phyloP scores from a whole-genome alignment of 1,284 basidiomycete species.

The Leccinum insigne region DNA sequence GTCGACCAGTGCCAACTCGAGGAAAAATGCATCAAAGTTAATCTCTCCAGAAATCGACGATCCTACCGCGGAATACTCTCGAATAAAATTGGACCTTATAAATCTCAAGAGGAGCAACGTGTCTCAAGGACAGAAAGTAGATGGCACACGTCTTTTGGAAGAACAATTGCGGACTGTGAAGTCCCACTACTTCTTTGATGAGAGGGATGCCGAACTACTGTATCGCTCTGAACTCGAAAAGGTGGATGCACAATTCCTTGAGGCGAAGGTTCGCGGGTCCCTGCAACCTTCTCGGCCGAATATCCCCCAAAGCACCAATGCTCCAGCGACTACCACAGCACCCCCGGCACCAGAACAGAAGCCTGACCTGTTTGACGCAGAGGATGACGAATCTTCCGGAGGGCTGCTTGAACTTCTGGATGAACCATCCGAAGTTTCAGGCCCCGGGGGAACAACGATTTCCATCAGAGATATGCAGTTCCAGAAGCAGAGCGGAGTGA shows the following conservation, averaged over 20 bases:
- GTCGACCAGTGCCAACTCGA: slow-evolving; percentile 11
- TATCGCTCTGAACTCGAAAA: slow-evolving; percentile 60
- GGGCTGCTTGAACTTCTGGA: slow-evolving; percentile 85
- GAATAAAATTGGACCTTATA: slow-evolving; percentile 55
- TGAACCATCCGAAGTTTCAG: slow-evolving; percentile 53
- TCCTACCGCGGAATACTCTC: slow-evolving; percentile 63
- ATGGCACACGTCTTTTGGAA: slow-evolving; percentile 38
- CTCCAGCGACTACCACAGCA: slow-evolving; percentile 4
- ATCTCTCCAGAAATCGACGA: slow-evolving; percentile 48
- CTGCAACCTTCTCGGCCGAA: slow-evolving; percentile 3
- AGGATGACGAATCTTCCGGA: slow-evolving; percentile 50
- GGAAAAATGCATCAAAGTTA: slow-evolving; percentile 26
- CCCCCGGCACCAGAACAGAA: slow-evolving; percentile 1
- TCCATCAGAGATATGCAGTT: slow-evolving; percentile 74
- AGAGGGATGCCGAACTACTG: slow-evolving; percentile 63
- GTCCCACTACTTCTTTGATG: slow-evolving; percentile 75
- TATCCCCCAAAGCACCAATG: background rate
- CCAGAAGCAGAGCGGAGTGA: slow-evolving; percentile 80
- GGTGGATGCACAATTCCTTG: slow-evolving; percentile 49
- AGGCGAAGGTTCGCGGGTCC: slow-evolving; percentile 52
- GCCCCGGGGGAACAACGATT: slow-evolving; percentile 56
- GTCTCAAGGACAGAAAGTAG: slow-evolving; percentile 8
- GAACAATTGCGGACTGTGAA: slow-evolving; percentile 56
- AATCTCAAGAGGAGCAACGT: slow-evolving; percentile 31
- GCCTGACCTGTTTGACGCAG: slow-evolving; percentile 50